Conservation (phyloP, 306 rosid species). For the Glycine soja region DNA sequence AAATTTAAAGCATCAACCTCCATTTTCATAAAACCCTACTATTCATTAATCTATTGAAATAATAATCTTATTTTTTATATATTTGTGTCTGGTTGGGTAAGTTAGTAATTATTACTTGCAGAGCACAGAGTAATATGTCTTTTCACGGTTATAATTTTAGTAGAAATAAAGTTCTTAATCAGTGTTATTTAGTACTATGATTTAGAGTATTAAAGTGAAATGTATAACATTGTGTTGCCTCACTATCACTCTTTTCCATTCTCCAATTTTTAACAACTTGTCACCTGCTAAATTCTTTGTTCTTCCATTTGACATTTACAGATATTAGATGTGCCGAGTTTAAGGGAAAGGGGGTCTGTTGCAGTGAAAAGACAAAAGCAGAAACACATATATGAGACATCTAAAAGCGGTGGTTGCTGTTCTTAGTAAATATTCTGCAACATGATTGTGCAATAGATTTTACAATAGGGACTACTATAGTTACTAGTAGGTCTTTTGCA, state of each 20-base stretch:
- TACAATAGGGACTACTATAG: constrained; percentile 12
- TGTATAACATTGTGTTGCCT: not conserved
- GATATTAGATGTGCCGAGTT: constrained; percentile 77
- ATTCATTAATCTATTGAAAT: too few species aligned
- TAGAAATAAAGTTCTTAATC: not conserved
- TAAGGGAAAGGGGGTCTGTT: constrained; percentile 72
- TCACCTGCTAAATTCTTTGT: constrained; percentile 2
- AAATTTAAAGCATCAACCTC: too few species aligned
- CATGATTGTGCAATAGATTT: constrained; percentile 30
- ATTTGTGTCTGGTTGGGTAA: too few species aligned
- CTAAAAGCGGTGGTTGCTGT: constrained; percentile 64
- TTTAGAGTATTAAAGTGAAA: not conserved
- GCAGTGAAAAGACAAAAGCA: constrained; percentile 71
- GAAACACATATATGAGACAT: constrained; percentile 47
- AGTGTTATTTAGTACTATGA: not conserved
- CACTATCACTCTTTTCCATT: not conserved
- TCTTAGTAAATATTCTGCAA: constrained; percentile 43
- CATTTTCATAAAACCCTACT: too few species aligned
- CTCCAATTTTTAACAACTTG: not conserved
- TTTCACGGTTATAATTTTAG: not conserved
- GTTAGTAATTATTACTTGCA: too few species aligned
- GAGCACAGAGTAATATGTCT: not conserved
- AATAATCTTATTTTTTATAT: too few species aligned
- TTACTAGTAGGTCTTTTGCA: constrained; percentile 28
- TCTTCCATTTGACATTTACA: constrained; percentile 46